Evolutionary conservation across 306 rosid species (phyloP).

Genomic region (Pueraria montana): DNA sequence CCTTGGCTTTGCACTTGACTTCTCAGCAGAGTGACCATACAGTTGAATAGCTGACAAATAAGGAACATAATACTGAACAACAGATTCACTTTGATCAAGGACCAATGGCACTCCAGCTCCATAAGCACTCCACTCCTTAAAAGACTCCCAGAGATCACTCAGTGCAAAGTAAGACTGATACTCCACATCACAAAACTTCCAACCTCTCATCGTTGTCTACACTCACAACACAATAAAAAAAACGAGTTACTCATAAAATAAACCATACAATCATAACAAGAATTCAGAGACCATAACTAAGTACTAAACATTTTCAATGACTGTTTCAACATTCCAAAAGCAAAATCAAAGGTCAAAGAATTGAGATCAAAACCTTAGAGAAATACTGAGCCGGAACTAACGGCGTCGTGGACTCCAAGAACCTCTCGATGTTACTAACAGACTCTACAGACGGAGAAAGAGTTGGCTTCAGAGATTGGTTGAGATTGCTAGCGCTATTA

Average conservation of each 20-base stretch:
- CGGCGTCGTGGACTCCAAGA: conserved; percentile 76
- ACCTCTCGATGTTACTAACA: conserved; percentile 73
- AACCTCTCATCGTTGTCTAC: conserved; percentile 87
- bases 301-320: conserved; percentile 23
- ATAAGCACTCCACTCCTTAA: conserved; percentile 92
- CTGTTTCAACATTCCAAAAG: conserved; percentile 34
- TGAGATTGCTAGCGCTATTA: not conserved
- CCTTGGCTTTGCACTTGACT: conserved; percentile 73
- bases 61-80: conserved; percentile 91
- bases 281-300: not conserved
- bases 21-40: conserved; percentile 66
- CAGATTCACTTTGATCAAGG: conserved; percentile 77
- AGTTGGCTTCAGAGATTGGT: conserved; percentile 49
- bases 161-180: conserved; percentile 81
- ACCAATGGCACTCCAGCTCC: conserved; percentile 93
- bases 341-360: not conserved
- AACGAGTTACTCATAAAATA: not conserved
- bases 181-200: conserved; percentile 82
- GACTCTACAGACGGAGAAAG: conserved; percentile 51
- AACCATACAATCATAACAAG: conserved; percentile 2
- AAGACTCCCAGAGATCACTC: conserved; percentile 92
- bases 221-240: conserved; percentile 44
- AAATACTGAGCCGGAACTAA: conserved; percentile 79
- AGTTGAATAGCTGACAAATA: conserved; percentile 91
- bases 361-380: conserved; percentile 68